phyloP scores from a whole-genome alignment of 768 basidiomycete genomes.

The Mycena chlorophos region DNA sequence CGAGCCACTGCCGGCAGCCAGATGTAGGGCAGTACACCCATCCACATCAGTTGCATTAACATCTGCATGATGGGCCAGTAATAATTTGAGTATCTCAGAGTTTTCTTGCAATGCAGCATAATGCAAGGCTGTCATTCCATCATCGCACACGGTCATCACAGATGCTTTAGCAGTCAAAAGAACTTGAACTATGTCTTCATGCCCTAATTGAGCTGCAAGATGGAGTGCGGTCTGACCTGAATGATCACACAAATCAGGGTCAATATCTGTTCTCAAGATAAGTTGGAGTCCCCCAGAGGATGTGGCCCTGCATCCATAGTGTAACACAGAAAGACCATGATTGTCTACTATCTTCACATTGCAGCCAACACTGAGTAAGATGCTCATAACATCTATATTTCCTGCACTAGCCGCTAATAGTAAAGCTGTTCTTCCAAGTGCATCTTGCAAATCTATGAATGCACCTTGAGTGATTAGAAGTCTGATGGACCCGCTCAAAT shows the following conservation, averaged over 20 bases:
- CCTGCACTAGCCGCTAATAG: conserved; percentile 11
- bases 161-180: conserved; percentile 1
- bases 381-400: conserved; percentile 3
- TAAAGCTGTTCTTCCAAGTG: conserved; percentile 8
- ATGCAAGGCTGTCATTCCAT: conserved; percentile 16
- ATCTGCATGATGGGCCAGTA: conserved; percentile 3
- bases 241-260: no score
- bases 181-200: background rate
- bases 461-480: conserved; percentile 7
- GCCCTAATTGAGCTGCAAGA: background rate
- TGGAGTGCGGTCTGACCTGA: conserved; percentile 7
- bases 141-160: background rate
- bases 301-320: no score
- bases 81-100: background rate
- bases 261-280: no score
- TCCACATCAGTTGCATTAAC: conserved; percentile 5
- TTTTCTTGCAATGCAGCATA: conserved; percentile 10
- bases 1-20: conserved; percentile 6
- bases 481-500: conserved; percentile 3
- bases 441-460: conserved; percentile 1
- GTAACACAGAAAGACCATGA: background rate
- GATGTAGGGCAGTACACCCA: conserved; percentile 9
- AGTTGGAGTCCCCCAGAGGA: no score
- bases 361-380: background rate
- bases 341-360: background rate